Conservation (phyloP, 768 basidiomycete genomes). For the Rickenella mellea region DNA sequence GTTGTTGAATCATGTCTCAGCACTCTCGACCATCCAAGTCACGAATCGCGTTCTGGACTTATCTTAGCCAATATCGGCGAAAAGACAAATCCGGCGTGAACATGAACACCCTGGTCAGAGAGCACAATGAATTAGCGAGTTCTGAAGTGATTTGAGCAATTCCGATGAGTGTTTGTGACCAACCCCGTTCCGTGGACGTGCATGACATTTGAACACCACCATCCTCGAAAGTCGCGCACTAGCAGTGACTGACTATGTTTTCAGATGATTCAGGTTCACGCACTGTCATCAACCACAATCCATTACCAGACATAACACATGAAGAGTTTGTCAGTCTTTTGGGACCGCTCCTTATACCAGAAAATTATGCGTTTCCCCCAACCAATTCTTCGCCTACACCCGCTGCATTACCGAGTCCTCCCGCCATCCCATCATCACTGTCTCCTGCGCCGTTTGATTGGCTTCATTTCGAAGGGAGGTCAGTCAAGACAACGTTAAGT, state of each 20-base stretch:
- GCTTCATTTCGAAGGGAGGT: slow-evolving; percentile 79
- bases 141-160: too few relatives aligned
- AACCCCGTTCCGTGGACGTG: too few relatives aligned
- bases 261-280: slow-evolving; percentile 48
- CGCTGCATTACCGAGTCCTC: slow-evolving; percentile 13
- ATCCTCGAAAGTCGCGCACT: not conserved
- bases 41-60: too few relatives aligned
- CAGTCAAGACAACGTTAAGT: slow-evolving; percentile 66
- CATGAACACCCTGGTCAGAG: too few relatives aligned
- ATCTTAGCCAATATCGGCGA: too few relatives aligned
- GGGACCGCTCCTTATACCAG: slow-evolving; percentile 74
- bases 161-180: too few relatives aligned
- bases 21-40: too few relatives aligned
- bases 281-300: slow-evolving; percentile 80
- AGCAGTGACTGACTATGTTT: slow-evolving; percentile 6
- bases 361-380: slow-evolving; percentile 48
- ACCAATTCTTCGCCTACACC: slow-evolving; percentile 12
- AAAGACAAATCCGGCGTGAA: too few relatives aligned
- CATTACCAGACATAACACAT: slow-evolving; percentile 77
- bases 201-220: not conserved
- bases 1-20: too few relatives aligned
- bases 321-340: slow-evolving; percentile 77
- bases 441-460: slow-evolving; percentile 73
- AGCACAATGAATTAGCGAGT: too few relatives aligned
- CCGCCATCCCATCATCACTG: slow-evolving; percentile 22